A percentile compares a stretch with the other conserved stretches of the same genome.
These are phyloP conservation scores for Medicago ruthenica DNA, from an alignment of 306 rosid genomes.

Conservation along the genomic window DNA sequence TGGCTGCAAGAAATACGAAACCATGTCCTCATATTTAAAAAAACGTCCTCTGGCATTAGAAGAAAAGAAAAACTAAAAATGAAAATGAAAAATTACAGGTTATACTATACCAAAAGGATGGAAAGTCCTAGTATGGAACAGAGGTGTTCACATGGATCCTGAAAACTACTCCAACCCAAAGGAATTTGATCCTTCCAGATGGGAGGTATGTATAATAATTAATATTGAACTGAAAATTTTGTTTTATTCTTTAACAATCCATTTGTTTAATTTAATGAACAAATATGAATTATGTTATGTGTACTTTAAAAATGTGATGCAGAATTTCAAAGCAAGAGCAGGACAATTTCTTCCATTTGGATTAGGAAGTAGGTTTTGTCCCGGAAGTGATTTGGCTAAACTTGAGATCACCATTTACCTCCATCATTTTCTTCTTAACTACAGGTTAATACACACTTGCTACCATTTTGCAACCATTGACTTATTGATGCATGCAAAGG, in stretches of 20 bases:
- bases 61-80: neutral
- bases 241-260: neutral
- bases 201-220: constrained; percentile 55
- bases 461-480: neutral
- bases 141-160: constrained; percentile 78
- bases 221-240: neutral
- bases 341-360: constrained; percentile 74
- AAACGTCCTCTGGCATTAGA: neutral
- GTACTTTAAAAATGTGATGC: constrained; percentile 30
- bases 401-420: constrained; percentile 64
- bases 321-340: constrained; percentile 56
- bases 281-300: constrained; percentile 11
- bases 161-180: constrained; percentile 61
- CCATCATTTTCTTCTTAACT: constrained; percentile 66
- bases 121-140: constrained; percentile 70
- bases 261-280: constrained; percentile 3
- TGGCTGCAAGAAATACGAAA: neutral
- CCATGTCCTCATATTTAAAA: neutral
- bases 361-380: constrained; percentile 65
- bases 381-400: constrained; percentile 67
- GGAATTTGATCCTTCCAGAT: constrained; percentile 68
- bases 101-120: constrained; percentile 73
- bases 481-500: neutral
- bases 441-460: constrained; percentile 45
- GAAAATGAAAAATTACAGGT: constrained; percentile 46